Conservation (phyloP, 2,329 filamentous ascomycete genomes). For the Aspergillus viridinutans region DNA sequence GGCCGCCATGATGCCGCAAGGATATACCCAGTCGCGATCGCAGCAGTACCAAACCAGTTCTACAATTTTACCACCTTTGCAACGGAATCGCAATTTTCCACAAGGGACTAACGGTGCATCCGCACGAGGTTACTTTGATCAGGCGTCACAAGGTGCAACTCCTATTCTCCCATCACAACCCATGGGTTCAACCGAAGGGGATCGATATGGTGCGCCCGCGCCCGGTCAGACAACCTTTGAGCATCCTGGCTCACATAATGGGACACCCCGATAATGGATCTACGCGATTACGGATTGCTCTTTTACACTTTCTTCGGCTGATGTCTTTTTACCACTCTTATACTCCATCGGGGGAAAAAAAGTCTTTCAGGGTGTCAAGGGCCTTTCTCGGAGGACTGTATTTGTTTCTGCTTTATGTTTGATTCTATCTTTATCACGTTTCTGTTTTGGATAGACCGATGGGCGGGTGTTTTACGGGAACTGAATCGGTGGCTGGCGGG, state of each 20-base stretch:
- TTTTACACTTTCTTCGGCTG: slow-evolving; percentile 10
- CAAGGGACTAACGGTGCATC: slow-evolving; percentile 26
- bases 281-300: slow-evolving; percentile 7
- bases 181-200: slow-evolving; percentile 26
- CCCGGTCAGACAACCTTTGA: slow-evolving; percentile 26
- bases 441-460: slow-evolving; percentile 31
- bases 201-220: slow-evolving; percentile 29
- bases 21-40: slow-evolving; percentile 25
- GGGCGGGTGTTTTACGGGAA: slow-evolving; percentile 24
- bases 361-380: neutral
- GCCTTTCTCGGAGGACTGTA: neutral
- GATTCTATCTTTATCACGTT: slow-evolving; percentile 6
- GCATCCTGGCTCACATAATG: slow-evolving; percentile 28
- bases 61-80: slow-evolving; percentile 34
- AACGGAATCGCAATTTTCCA: slow-evolving; percentile 28
- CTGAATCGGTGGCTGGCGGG: slow-evolving; percentile 19
- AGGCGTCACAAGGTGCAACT: slow-evolving; percentile 27
- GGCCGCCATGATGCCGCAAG: slow-evolving; percentile 34
- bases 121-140: slow-evolving; percentile 31
- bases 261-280: slow-evolving; percentile 27
- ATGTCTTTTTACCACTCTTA: slow-evolving; percentile 11
- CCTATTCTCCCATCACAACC: slow-evolving; percentile 34
- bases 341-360: slow-evolving; percentile 2
- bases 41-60: slow-evolving; percentile 29
- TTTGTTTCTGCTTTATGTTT: slow-evolving; percentile 16